Percentiles rank a stretch among this genome's conserved stretches.
Evolutionary conservation across 345 rosid species (phyloP).

Genomic region (Boechera retrofracta): DNA sequence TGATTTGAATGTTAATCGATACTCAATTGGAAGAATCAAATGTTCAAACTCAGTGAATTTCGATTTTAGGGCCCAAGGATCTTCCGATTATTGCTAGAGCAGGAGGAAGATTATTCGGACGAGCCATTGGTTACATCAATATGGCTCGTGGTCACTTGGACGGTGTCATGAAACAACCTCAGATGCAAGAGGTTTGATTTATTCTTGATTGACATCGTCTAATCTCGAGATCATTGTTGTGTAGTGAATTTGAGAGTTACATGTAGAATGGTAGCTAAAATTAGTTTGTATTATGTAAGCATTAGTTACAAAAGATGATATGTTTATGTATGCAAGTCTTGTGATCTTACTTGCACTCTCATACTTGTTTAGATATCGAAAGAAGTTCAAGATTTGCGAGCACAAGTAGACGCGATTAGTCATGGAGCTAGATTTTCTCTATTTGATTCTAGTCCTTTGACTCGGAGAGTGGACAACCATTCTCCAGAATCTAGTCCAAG

Average conservation of each 20-base stretch:
- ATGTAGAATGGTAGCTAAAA: background rate
- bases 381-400: slow-evolving; percentile 84
- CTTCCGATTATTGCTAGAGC: slow-evolving; percentile 76
- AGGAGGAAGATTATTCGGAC: slow-evolving; percentile 76
- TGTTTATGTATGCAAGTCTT: too few relatives aligned
- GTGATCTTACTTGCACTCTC: background rate
- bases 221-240: background rate
- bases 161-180: slow-evolving; percentile 81
- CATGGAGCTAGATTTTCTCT: slow-evolving; percentile 75
- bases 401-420: slow-evolving; percentile 77
- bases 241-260: background rate
- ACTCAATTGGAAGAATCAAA: background rate
- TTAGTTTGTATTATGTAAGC: background rate
- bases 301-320: background rate
- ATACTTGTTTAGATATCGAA: slow-evolving; percentile 64
- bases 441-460: slow-evolving; percentile 72
- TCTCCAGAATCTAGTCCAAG: slow-evolving; percentile 46
- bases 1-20: background rate
- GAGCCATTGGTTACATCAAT: slow-evolving; percentile 73
- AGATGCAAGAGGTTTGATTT: slow-evolving; percentile 70
- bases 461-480: slow-evolving; percentile 64
- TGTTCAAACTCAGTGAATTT: background rate
- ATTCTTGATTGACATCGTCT: too few relatives aligned
- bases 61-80: slow-evolving; percentile 73
- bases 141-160: slow-evolving; percentile 91